Evolutionary conservation across 345 rosid species (phyloP).

Genomic region (Adansonia digitata): DNA sequence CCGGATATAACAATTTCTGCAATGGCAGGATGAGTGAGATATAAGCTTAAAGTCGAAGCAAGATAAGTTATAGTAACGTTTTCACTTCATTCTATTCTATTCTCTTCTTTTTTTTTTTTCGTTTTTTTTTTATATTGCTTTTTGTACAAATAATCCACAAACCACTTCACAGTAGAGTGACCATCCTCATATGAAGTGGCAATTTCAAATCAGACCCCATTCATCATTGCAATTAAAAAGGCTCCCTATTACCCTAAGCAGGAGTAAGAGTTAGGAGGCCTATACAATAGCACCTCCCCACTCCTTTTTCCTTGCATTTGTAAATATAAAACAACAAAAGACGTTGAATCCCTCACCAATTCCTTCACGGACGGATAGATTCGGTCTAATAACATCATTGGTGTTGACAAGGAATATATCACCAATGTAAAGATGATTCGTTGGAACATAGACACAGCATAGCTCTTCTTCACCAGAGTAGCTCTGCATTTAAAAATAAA

Average conservation of each 20-base stretch:
- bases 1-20: constrained; percentile 97
- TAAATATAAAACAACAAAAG: not conserved
- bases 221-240: not conserved
- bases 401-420: constrained; percentile 83
- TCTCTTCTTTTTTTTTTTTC: not conserved
- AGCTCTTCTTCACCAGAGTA: constrained; percentile 89
- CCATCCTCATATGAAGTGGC: not conserved
- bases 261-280: not conserved
- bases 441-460: constrained; percentile 93
- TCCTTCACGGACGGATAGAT: constrained; percentile 94
- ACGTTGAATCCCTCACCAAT: constrained; percentile 57
- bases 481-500: constrained; percentile 44
- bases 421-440: constrained; percentile 96
- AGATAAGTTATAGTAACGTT: not conserved
- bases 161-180: not conserved
- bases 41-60: not conserved
- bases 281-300: not conserved
- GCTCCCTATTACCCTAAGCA: not conserved
- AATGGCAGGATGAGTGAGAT: constrained; percentile 14
- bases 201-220: not conserved
- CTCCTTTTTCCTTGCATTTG: not conserved
- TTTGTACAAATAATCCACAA: not conserved
- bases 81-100: not conserved
- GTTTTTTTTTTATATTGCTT: not conserved
- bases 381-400: constrained; percentile 88